Percentiles rank a stretch among this genome's conserved stretches.
phyloP scores from a whole-genome alignment of 139 green algal genomes.

The Chlamydomonas schloesseri region DNA sequence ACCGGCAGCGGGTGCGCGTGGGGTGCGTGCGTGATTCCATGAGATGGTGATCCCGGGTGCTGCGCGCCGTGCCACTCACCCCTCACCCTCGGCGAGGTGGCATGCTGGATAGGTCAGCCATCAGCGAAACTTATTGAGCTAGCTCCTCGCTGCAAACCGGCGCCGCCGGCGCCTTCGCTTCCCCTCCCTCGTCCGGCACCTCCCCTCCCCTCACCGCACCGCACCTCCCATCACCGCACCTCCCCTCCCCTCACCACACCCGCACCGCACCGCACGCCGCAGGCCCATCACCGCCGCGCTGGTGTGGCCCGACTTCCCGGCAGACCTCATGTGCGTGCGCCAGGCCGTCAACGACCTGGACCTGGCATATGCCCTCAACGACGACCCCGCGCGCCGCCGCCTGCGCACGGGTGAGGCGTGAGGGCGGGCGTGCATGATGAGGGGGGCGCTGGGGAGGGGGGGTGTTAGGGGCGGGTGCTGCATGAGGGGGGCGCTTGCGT shows the following conservation, averaged over 20 bases:
- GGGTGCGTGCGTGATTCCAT: no score
- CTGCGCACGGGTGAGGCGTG: background rate
- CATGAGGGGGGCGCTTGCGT: no score
- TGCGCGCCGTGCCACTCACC: no score
- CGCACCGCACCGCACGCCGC: background rate
- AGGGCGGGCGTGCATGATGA: no score
- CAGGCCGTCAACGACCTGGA: slow-evolving; percentile 10
- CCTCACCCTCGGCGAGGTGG: no score
- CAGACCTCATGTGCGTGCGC: background rate
- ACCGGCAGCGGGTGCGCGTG: background rate
- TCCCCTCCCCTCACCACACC: background rate
- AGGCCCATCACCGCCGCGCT: slow-evolving; percentile 7
- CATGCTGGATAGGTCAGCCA: no score
- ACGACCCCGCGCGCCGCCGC: background rate
- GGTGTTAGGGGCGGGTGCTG: no score
- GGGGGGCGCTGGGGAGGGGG: background rate
- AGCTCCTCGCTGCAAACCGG: no score
- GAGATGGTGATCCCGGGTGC: no score
- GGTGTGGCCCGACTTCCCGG: slow-evolving; percentile 17
- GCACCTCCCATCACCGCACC: background rate
- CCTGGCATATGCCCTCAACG: background rate
- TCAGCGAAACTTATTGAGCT: no score
- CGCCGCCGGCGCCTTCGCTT: no score
- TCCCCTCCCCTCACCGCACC: background rate
- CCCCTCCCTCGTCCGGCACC: no score